Conservation (phyloP, 164 flowering plant species). For the Litsea cubeba region DNA sequence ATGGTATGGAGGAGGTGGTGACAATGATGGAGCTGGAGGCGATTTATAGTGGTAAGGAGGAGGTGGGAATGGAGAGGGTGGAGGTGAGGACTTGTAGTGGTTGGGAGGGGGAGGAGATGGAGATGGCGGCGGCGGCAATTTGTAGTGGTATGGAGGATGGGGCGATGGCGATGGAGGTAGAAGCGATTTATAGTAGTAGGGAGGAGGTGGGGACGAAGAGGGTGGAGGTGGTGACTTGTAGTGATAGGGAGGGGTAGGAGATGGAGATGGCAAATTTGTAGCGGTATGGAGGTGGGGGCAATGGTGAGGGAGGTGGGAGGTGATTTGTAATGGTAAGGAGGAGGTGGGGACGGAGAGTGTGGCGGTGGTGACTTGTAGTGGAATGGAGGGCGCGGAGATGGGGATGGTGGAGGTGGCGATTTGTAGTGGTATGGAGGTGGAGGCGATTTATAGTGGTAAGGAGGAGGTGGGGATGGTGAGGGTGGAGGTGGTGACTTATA, state of each 20-base stretch:
- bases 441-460: constrained; percentile 6
- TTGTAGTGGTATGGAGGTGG: constrained; percentile 11
- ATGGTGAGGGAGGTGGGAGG: constrained; percentile 7
- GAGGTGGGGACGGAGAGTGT: constrained; percentile 2
- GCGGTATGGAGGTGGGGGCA: neutral
- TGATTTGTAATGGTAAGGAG: constrained; percentile 9
- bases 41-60: neutral
- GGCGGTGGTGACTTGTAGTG: constrained; percentile 19
- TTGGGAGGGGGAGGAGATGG: constrained; percentile 1
- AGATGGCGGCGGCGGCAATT: neutral
- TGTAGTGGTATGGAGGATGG: neutral
- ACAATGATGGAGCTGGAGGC: too few relatives aligned
- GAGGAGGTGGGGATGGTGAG: constrained; percentile 7
- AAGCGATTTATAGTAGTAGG: neutral
- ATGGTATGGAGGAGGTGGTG: too few relatives aligned
- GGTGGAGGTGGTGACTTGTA: constrained; percentile 2
- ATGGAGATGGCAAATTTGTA: neutral
- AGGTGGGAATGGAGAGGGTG: neutral
- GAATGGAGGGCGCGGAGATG: constrained; percentile 11
- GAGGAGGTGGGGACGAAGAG: neutral
- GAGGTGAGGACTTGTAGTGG: neutral
- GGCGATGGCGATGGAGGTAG: constrained; percentile 1
- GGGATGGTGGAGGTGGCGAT: constrained; percentile 1
- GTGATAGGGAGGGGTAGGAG: neutral
- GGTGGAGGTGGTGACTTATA: constrained; percentile 7